Conservation (phyloP, 202 grass and related monocot genomes). For the Zoysia matrella region DNA sequence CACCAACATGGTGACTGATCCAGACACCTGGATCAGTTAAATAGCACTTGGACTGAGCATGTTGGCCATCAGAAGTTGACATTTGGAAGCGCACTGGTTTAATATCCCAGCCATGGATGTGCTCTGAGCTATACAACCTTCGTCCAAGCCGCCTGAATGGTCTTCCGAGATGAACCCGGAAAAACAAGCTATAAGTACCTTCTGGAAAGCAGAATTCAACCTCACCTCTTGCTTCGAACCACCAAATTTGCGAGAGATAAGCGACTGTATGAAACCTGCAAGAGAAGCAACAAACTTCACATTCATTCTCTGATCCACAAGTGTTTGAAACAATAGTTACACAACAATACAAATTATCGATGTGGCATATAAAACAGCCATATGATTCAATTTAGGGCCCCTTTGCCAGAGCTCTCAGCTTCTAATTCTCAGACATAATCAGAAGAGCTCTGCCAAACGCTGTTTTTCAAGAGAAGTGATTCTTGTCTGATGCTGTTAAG, state of each 20-base stretch:
- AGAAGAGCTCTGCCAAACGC: no score
- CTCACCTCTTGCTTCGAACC: constrained; percentile 42
- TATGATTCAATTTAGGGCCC: not conserved
- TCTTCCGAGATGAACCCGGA: constrained; percentile 77
- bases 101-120: constrained; percentile 89
- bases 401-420: no score
- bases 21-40: constrained; percentile 77
- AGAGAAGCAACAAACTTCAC: not conserved
- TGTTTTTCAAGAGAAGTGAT: not conserved
- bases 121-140: constrained; percentile 59
- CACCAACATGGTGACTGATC: constrained; percentile 81
- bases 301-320: constrained; percentile 7
- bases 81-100: constrained; percentile 85
- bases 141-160: constrained; percentile 66
- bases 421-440: no score
- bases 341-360: not conserved
- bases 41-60: constrained; percentile 77
- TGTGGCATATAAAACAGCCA: not conserved
- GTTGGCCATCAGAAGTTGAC: constrained; percentile 84
- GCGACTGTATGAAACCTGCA: constrained; percentile 25
- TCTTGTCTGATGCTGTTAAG: no score
- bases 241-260: no score
- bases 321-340: not conserved
- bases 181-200: constrained; percentile 86
- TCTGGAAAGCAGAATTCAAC: constrained; percentile 84